phyloP scores from a whole-genome alignment of 2,329 filamentous ascomycete genomes.

The Neopestalotiopsis sp. region DNA sequence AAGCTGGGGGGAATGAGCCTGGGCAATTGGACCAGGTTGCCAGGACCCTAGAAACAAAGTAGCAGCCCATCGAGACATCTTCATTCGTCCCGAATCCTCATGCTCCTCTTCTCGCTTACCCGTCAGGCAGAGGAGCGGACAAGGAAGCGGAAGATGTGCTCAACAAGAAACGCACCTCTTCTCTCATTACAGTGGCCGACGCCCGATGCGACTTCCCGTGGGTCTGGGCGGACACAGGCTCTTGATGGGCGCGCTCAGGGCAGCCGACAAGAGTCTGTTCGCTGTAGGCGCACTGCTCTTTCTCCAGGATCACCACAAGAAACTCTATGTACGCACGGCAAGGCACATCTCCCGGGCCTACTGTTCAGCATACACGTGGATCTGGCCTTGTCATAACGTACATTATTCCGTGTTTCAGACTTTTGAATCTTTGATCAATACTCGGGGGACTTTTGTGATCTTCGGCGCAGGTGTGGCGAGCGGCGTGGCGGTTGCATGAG shows the following conservation, averaged over 20 bases:
- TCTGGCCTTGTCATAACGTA: not conserved
- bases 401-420: constrained; percentile 8
- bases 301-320: not conserved
- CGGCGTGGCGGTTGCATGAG: too few relatives aligned
- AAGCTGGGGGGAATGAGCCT: not conserved
- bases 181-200: not conserved
- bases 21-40: not conserved
- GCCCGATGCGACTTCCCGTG: not conserved
- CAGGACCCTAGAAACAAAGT: not conserved
- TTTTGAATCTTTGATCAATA: not conserved
- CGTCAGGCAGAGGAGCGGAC: not conserved
- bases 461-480: not conserved
- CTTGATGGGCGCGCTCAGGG: not conserved
- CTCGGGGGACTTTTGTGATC: not conserved
- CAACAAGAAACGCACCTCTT: not conserved
- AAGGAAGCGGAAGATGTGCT: not conserved
- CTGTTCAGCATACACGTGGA: not conserved
- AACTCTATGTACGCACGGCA: not conserved
- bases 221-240: not conserved
- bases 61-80: not conserved
- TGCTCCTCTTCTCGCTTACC: not conserved
- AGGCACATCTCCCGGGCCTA: not conserved
- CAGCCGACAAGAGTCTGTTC: not conserved
- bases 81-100: not conserved
- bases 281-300: not conserved